These are phyloP conservation scores for Pythium insidiosum DNA, from an alignment of 352 stramenopile genomes.

Conservation along the genomic window DNA sequence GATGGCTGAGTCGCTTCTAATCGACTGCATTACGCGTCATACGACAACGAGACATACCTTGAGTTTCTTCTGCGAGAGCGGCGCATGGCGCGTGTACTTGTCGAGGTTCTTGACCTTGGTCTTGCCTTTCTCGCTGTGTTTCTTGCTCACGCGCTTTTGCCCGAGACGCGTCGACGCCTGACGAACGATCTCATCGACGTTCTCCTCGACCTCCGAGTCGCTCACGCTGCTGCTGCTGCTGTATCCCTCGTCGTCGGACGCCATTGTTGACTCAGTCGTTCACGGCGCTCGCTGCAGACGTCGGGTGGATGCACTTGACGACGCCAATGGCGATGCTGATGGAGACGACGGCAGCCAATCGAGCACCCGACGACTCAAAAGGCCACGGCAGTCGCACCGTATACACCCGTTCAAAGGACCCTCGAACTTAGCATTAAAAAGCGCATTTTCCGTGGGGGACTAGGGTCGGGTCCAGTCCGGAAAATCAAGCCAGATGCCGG, in stretches of 20 bases:
- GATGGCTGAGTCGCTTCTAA: no score
- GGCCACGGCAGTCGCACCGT: no score
- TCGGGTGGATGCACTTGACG: neutral
- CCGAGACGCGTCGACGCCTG: conserved; percentile 52
- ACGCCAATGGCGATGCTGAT: neutral
- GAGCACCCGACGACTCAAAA: neutral
- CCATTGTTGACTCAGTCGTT: conserved; percentile 6
- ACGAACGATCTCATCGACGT: conserved; percentile 45
- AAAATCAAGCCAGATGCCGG: no score
- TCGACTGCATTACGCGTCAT: no score
- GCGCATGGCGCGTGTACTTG: conserved; percentile 64
- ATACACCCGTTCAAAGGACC: no score
- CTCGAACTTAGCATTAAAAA: no score
- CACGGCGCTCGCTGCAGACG: neutral
- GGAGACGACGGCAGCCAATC: neutral
- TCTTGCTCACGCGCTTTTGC: conserved; percentile 18
- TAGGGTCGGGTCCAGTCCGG: no score
- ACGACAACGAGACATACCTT: no score
- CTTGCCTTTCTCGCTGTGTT: conserved; percentile 4
- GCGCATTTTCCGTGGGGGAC: no score
- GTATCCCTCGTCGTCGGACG: conserved; percentile 29
- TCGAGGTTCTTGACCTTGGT: conserved; percentile 51
- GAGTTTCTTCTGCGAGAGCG: conserved; percentile 49
- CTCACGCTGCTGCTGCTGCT: conserved; percentile 25
- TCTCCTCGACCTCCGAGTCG: conserved; percentile 55